These are phyloP conservation scores for Tritrichomonas musculus DNA, from an alignment of 208 protist genomes.

Conservation along the genomic window DNA sequence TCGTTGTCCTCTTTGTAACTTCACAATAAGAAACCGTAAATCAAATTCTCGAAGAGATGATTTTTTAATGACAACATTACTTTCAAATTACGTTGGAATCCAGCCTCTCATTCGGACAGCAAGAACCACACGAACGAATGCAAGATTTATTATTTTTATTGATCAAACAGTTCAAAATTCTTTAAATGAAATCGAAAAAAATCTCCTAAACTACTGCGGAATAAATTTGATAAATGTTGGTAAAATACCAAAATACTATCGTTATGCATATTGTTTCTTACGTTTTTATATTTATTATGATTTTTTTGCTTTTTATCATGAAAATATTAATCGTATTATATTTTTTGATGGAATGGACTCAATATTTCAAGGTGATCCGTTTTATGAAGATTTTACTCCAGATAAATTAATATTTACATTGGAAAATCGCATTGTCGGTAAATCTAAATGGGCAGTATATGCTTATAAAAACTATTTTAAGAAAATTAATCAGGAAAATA, in stretches of 20 bases:
- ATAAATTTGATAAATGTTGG: background rate
- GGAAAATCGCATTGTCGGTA: no score
- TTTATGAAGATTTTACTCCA: background rate
- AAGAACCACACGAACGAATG: background rate
- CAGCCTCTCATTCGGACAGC: background rate
- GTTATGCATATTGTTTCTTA: background rate
- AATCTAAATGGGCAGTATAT: no score
- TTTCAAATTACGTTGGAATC: background rate
- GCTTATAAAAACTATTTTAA: no score
- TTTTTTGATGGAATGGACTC: background rate
- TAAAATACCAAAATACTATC: background rate
- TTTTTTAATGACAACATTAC: background rate
- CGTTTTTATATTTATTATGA: background rate
- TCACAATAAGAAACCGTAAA: background rate
- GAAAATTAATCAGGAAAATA: no score
- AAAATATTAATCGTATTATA: background rate
- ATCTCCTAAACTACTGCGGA: background rate
- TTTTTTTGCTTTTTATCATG: background rate
- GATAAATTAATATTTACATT: no score
- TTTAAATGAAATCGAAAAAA: background rate
- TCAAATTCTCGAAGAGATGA: background rate
- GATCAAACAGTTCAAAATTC: background rate
- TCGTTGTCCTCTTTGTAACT: background rate
- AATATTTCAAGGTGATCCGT: slow-evolving; percentile 13
- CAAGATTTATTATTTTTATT: background rate